phyloP scores from a whole-genome alignment of 305 asterid species.

The Solanum aculeatissimum region DNA sequence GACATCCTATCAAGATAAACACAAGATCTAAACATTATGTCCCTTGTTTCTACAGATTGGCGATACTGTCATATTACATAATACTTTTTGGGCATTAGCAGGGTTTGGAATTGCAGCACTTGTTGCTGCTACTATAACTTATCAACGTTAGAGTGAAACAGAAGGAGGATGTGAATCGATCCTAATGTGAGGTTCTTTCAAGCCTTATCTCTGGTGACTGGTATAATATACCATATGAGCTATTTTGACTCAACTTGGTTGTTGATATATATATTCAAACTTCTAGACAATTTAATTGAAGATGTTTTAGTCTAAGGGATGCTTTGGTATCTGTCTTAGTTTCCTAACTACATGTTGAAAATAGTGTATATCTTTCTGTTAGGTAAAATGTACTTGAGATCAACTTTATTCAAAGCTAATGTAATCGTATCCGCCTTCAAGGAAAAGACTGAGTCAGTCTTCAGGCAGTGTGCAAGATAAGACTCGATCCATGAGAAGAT shows the following conservation, averaged over 20 bases:
- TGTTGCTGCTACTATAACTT: background rate
- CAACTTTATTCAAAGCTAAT: background rate
- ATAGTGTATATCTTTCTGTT: background rate
- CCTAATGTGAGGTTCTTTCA: background rate
- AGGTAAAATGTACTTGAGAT: background rate
- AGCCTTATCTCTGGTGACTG: background rate
- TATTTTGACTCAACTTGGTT: background rate
- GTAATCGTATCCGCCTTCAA: background rate
- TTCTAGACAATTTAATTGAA: background rate
- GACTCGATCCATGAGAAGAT: background rate
- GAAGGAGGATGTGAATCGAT: background rate
- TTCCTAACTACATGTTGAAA: background rate
- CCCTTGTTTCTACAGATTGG: background rate
- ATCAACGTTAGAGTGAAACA: background rate
- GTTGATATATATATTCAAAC: background rate
- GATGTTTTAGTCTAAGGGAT: background rate
- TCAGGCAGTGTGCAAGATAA: background rate
- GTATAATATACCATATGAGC: background rate
- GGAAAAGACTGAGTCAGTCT: background rate
- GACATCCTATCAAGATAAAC: background rate
- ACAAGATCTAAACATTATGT: too few species aligned
- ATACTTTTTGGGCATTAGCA: background rate
- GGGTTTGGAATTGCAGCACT: background rate
- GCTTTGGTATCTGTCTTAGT: background rate
- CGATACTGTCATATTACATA: background rate